Evolutionary conservation across 176 grass and related monocot species (phyloP).

Genomic region (Lolium multiflorum): DNA sequence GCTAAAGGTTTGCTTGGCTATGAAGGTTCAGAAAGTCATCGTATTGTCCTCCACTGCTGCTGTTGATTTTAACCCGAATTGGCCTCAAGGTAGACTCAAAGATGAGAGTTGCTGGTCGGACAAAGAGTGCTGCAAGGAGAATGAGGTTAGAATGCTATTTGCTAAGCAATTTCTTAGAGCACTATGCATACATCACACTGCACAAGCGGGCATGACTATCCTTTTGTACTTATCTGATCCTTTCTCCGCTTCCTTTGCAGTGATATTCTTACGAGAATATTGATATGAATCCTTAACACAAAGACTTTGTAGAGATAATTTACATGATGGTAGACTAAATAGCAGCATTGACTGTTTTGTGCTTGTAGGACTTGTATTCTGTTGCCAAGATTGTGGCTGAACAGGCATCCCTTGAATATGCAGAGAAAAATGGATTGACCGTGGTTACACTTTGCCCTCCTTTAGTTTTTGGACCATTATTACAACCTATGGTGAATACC

Average conservation of each 20-base stretch:
- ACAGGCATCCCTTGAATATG: conserved; percentile 42
- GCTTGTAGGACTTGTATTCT: conserved; percentile 54
- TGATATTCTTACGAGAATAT: not conserved
- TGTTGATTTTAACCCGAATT: conserved; percentile 50
- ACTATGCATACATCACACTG: not conserved
- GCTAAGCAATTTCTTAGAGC: not conserved
- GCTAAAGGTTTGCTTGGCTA: conserved; percentile 38
- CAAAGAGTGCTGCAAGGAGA: conserved; percentile 44
- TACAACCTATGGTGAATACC: conserved; percentile 50
- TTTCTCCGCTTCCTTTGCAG: not conserved
- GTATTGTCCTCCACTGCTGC: conserved; percentile 51
- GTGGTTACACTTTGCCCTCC: conserved; percentile 54
- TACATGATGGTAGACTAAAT: not conserved
- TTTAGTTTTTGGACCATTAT: conserved; percentile 49
- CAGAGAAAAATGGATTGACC: conserved; percentile 42
- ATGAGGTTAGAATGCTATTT: conserved; percentile 32
- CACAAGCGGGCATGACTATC: not conserved
- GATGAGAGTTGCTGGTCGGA: conserved; percentile 61
- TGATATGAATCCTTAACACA: conserved; percentile 1
- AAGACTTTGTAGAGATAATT: not conserved
- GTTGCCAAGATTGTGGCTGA: conserved; percentile 60
- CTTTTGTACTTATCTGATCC: not conserved
- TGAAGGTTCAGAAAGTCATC: conserved; percentile 52
- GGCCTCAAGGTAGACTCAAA: conserved; percentile 37
- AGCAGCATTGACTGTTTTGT: not conserved